A percentile compares a stretch with the other conserved stretches of the same genome.
phyloP scores from a whole-genome alignment of 1,284 basidiomycete species.

The Ceratobasidium sp. region DNA sequence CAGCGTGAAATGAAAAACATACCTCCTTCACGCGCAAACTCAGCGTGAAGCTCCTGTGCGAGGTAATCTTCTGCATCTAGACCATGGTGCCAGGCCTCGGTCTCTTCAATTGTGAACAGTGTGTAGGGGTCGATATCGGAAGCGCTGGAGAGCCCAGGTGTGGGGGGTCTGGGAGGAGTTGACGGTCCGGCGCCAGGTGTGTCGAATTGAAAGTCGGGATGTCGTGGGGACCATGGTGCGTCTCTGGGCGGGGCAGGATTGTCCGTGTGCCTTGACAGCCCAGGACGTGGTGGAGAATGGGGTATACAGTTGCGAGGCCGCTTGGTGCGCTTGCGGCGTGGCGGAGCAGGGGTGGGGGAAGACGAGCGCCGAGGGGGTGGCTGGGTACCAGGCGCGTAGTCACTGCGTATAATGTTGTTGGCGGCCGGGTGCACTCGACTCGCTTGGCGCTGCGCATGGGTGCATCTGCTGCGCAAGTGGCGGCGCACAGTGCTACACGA shows the following conservation, averaged over 20 bases:
- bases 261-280: too few relatives aligned
- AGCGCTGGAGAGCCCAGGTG: background rate
- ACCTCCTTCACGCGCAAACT: background rate
- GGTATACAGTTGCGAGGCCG: background rate
- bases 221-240: background rate
- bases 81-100: background rate
- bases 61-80: background rate
- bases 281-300: background rate
- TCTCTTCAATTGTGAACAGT: background rate
- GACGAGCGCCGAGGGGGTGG: background rate
- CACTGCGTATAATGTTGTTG: too few relatives aligned
- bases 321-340: background rate
- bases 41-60: background rate
- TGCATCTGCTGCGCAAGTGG: background rate
- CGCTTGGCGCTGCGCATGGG: background rate
- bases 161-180: background rate
- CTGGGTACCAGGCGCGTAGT: background rate
- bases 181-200: conserved; percentile 1
- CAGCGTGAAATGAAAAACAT: background rate
- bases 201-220: conserved; percentile 1
- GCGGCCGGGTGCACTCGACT: background rate
- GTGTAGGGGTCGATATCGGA: background rate
- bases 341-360: background rate
- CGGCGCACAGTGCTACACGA: background rate
- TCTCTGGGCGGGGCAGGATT: background rate